phyloP scores from a whole-genome alignment of 179 eudicot species.

The Vitellaria paradoxa region DNA sequence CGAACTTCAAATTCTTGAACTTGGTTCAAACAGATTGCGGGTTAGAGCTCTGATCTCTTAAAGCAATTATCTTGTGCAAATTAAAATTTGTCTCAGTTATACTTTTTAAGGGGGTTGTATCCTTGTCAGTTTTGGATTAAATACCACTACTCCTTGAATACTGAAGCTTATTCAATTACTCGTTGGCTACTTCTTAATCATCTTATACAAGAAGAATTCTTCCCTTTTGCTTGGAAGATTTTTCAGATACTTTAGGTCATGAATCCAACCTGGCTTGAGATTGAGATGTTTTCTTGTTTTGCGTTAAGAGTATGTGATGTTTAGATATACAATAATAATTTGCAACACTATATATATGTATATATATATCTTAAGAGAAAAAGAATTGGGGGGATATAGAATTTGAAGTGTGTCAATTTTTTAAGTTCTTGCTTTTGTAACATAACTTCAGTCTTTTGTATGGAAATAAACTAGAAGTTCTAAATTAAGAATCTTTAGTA shows the following conservation, averaged over 20 bases:
- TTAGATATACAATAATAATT: not conserved
- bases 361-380: not conserved
- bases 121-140: no score
- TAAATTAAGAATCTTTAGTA: not conserved
- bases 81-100: not conserved
- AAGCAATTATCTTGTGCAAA: slow-evolving; percentile 6
- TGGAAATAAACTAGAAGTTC: not conserved
- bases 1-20: slow-evolving; percentile 85
- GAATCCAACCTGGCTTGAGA: not conserved
- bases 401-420: not conserved
- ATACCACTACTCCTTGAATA: not conserved
- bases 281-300: not conserved
- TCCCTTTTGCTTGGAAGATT: not conserved
- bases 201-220: not conserved
- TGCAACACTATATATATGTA: not conserved
- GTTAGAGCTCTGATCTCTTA: slow-evolving; percentile 39
- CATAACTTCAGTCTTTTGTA: not conserved
- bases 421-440: not conserved
- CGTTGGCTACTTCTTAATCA: not conserved
- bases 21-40: slow-evolving; percentile 94
- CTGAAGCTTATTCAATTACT: not conserved
- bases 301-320: not conserved
- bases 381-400: not conserved
- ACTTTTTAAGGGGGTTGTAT: not conserved
- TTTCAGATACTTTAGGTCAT: not conserved